Evolutionary conservation across 2,329 filamentous ascomycete species (phyloP), one percentile per base, ranked within the genome.

Genomic region (Decorospora gaudefroyi): DNA sequence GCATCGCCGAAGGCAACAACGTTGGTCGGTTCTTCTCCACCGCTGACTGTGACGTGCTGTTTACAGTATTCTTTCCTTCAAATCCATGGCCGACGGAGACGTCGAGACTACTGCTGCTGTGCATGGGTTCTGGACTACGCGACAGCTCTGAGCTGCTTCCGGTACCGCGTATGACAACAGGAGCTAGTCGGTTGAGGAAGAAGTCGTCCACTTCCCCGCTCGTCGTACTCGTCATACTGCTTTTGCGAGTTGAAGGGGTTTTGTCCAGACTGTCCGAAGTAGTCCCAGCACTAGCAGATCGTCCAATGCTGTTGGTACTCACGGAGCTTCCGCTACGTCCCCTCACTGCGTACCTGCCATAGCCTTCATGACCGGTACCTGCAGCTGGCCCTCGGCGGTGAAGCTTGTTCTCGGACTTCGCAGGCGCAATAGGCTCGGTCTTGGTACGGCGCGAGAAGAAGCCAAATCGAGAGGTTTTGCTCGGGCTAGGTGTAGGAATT

Each of bases 351-450:
- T 88, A 76, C 42, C 80, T 80, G 0, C 86, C 86, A 60, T 92
- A 91, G 1, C 87, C 87, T 72, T 97, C 92, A 61, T 97, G 90
- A 0, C 92, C 92, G 25, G 92, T 97, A n/a, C 92, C 92, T 27
- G 92, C 92, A 11, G 81, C 83, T 15, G 92, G 92, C 0, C 92
- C 91, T 69, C 90, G 92, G 18, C 87, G 60, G 2, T 55, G 55
- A 16, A 74, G 49, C 6, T 74, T 64, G 51, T 79, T 83, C 6
- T 85, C 83, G 25, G 78, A 76, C 63, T 79, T 83, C n/a, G 84
- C 79, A 0, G 67, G 47, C 8, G 69, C 65, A 28, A 82, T 77
- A 3, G 79, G 65, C 1, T 81, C 76, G 0, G 81, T 77, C 68
- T 89, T 95, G 10, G 83, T 83, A 42, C 83, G 84, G 53, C 86